Evolutionary conservation across 2,329 filamentous ascomycete genomes (phyloP), one percentile per base, ranked within the genome.

Genomic region (Huntiella savannae): DNA sequence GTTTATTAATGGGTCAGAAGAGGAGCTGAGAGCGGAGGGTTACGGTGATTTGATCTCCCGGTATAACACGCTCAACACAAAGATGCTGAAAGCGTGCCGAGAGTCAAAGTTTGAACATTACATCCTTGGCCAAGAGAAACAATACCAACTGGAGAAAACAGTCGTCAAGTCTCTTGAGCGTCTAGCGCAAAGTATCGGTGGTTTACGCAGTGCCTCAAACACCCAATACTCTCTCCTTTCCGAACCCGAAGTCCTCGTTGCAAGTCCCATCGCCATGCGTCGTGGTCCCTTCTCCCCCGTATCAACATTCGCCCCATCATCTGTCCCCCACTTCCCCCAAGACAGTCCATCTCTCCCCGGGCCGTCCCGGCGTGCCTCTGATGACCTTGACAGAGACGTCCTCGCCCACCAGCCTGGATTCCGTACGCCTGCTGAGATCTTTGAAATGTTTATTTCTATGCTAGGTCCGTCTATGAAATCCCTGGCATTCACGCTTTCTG

Each of bases 391-490:
- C 37, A 12, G 48, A 11, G 48, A 46, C 32, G 40, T 40, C 5
- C 35, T 46, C 7, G 44, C 43, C 2, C 41, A 36, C n/a, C 46
- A 48, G 15, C 62, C 63, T 3, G 55, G 61, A 1, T 71, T 75
- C 49, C 68, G 66, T 34, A 71, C 75, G 1, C 77, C 87, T 0
- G 75, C 81, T 0, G 85, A 94, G 49, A 92, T 96, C 53, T 96
- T 96, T 58, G 77, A 85, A 8, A 70, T 87, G 4, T 98, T 96
- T 60, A 94, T 98, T 50, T 69, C 73, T 15, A 76, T 91, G 53
- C 67, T 98, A 16, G 91, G 91, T 0, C 91, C 91, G 1, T 91
- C 88, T 0, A 93, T 95, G 77, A 93, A 94, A 60, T 95, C 88
- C 0, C 65, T 98, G n/a, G 84, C 85, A 2, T 91, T 82, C 55